Conservation (phyloP, 306 rosid species). For the Vigna mungo region DNA sequence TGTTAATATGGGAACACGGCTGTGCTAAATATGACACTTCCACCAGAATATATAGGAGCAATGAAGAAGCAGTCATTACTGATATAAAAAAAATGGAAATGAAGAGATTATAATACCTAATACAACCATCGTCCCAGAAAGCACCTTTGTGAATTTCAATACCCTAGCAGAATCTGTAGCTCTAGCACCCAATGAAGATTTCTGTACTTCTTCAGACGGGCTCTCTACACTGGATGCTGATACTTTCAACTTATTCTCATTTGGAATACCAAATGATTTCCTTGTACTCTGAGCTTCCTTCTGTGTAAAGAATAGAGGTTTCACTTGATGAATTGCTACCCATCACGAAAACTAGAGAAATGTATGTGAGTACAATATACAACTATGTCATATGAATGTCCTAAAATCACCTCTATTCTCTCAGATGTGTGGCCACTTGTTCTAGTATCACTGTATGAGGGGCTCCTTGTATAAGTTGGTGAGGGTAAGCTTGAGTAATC, state of each 20-base stretch:
- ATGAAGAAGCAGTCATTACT: constrained; percentile 11
- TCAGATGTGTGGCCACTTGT: constrained; percentile 64
- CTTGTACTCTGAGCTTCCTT: constrained; percentile 61
- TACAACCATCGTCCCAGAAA: constrained; percentile 77
- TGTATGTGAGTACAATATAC: not conserved
- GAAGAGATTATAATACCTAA: constrained; percentile 60
- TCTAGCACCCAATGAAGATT: constrained; percentile 73
- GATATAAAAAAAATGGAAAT: constrained; percentile 31
- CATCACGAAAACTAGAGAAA: not conserved
- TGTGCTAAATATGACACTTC: constrained; percentile 19
- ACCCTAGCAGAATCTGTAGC: constrained; percentile 95
- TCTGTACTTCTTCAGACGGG: constrained; percentile 60
- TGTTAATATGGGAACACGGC: constrained; percentile 25
- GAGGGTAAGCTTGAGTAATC: constrained; percentile 53
- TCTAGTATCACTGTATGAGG: constrained; percentile 64
- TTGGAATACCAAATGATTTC: constrained; percentile 48
- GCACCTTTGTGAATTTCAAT: constrained; percentile 79
- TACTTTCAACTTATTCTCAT: constrained; percentile 57
- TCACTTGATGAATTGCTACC: constrained; percentile 33
- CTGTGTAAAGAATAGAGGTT: constrained; percentile 58
- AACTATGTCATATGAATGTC: constrained; percentile 15
- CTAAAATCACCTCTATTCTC: constrained; percentile 59
- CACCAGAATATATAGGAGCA: constrained; percentile 9
- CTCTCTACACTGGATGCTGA: constrained; percentile 53
- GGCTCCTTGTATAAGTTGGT: constrained; percentile 63